Evolutionary conservation across 768 basidiomycete genomes (phyloP), one percentile per base, ranked within the genome.

Genomic region (Lyophyllum atratum): DNA sequence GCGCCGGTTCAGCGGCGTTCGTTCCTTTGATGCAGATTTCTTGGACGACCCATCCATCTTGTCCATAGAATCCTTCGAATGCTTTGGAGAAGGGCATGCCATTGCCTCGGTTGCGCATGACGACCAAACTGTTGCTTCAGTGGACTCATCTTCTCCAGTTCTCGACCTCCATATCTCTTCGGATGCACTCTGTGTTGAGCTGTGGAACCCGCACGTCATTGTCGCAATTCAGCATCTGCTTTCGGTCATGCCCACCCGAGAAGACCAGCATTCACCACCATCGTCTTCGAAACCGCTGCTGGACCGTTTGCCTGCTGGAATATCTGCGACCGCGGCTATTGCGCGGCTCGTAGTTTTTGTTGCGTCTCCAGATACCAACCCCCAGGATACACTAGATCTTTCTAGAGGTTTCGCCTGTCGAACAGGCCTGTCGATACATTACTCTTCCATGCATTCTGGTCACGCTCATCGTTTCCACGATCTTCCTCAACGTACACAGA

Each of bases 301-400:
- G 29, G 74, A 76, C 49, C 62, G 68, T 29, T 70, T 90, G 21
- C 84, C 85, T 2, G 67, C 75, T 11, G 90, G 92, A 1, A 60
- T 88, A 28, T 75, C 79, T 6, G 63, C 80, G 22, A 82, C 85
- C 26, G 21, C 88, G 31, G 80, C 90, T 0, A 60, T 95, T 43
- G 81, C 79, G 1, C 82, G 82, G 33, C 73, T 90, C 45, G 83
- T 86, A 25, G 65, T 90, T 10, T 85, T 91, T 55, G 67, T 93
- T 49, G 90, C 91, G 7, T 84, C 87, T n/a, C 82, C 81, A 33
- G 95, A 96, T 68, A 79, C 94, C 52, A 92, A 92, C 59, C 91
- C 91, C 0, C 72, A 78, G 0, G 89, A 89, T 52, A 80, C 81
- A 37, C 70, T 82, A 53, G 84, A 84, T 44, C 74, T 91, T 12